These are phyloP conservation scores for Clavariopsis aquatica DNA, from an alignment of 495 filamentous ascomycete genomes.

Conservation along the genomic window DNA sequence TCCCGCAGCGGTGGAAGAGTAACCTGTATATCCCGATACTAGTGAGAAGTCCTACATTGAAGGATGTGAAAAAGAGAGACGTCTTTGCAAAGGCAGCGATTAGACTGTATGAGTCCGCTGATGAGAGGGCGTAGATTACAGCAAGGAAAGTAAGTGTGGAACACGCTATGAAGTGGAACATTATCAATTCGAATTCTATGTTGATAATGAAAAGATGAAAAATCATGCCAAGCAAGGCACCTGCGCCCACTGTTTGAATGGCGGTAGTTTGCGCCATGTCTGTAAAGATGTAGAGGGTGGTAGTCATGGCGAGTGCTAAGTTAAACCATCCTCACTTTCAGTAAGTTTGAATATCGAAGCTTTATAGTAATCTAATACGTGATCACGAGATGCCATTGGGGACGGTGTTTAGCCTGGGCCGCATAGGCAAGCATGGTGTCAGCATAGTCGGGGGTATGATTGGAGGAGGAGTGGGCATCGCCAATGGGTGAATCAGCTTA, in stretches of 20 bases:
- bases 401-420: no score
- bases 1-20: constrained; percentile 26
- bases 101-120: neutral
- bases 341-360: no score
- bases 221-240: constrained; percentile 1
- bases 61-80: neutral
- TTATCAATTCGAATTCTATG: constrained; percentile 22
- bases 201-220: neutral
- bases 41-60: constrained; percentile 40
- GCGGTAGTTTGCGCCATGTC: neutral
- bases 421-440: no score
- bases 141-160: constrained; percentile 6
- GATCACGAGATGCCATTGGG: neutral
- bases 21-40: constrained; percentile 47
- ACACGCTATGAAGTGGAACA: constrained; percentile 22
- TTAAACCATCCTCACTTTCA: no score
- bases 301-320: no score
- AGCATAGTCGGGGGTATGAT: no score
- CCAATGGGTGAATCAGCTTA: no score
- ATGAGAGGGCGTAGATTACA: neutral
- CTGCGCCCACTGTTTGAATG: neutral
- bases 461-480: no score
- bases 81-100: constrained; percentile 3
- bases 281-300: no score
- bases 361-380: neutral